Percentiles rank a stretch among this genome's conserved stretches.
Evolutionary conservation across 768 basidiomycete species (phyloP).

Genomic region (Austroboletus eburneus): DNA sequence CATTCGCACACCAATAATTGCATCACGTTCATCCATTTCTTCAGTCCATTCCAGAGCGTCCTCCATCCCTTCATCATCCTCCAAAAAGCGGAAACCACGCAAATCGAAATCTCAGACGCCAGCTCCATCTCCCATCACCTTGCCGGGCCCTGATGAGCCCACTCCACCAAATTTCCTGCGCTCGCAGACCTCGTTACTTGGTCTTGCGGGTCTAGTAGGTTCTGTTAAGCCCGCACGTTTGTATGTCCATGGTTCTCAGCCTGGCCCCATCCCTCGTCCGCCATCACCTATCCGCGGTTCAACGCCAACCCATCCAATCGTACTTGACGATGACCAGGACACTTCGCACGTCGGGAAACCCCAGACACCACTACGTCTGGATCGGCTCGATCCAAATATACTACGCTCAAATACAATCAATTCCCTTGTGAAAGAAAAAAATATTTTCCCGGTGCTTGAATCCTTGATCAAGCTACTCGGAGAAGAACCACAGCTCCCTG

Average conservation of each 20-base stretch:
- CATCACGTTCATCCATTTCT: constrained; percentile 12
- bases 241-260: constrained; percentile 4
- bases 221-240: constrained; percentile 52
- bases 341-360: constrained; percentile 19
- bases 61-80: constrained; percentile 7
- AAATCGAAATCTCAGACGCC: constrained; percentile 40
- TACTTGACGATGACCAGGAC: constrained; percentile 57
- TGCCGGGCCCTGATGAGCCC: constrained; percentile 61
- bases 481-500: constrained; percentile 29
- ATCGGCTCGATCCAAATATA: constrained; percentile 36
- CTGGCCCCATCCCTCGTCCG: constrained; percentile 20
- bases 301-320: constrained; percentile 61
- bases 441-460: constrained; percentile 62
- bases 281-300: constrained; percentile 44
- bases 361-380: constrained; percentile 14
- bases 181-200: constrained; percentile 67
- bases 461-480: constrained; percentile 54
- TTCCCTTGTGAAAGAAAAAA: constrained; percentile 57
- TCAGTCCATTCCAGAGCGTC: constrained; percentile 9
- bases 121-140: constrained; percentile 51
- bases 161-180: constrained; percentile 67
- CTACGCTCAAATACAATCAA: constrained; percentile 57
- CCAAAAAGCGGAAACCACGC: constrained; percentile 33
- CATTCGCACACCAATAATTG: constrained; percentile 1
- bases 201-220: constrained; percentile 66